Base-by-base conservation (phyloP, 768 basidiomycete genomes). In the Russula olivacea region DNA sequence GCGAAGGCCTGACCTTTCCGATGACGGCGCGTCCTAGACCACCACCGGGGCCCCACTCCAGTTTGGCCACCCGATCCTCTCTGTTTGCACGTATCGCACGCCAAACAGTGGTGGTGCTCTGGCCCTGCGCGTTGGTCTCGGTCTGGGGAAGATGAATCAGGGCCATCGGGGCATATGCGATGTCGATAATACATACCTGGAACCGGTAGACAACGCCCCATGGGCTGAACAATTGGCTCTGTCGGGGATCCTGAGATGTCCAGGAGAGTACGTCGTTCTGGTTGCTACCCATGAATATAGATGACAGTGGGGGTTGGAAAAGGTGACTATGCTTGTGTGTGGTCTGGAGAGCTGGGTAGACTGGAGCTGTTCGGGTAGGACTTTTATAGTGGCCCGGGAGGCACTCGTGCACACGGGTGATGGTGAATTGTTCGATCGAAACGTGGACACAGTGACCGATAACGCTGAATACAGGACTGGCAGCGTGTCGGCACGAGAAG, bases 241-340 rank as follows among this genome's bases (percentile, higher is more conserved):
- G 86, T 54, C 89, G 86, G 69, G 89, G 87, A 74, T 93, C 90
- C 69, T 87, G 85, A 75, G 87, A 90, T 51, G 91, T 92, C 91
- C 91, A 93, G 58, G 86, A 89, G 72, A 91, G 82, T 54, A 90
- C 78, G 63, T 91, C 89, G 74, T 72, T 69, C 45, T 67, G 64
- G 54, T 66, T 59, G 69, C 79, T 75, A 52, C 80, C 71, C 82
- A 84, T 84, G 64, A 65, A 71, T 70, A 68, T 60, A 66, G 69
- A 71, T 70, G 61, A 66, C 68, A 64, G 68, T 70, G 68, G 70
- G 65, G 67, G 61, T 64, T 64, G 61, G 66, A 68, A 67, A 58
- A 34, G 59, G 66, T 60, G 66, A 65, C 61, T 58, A 52, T 41
- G 30, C 59, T 68, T 34, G 57, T 58, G 65, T 63, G 55, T 58